Percentiles rank a stretch among this genome's conserved stretches.
phyloP scores from a whole-genome alignment of 2,329 filamentous ascomycete genomes.

The Aspergillus latus region DNA sequence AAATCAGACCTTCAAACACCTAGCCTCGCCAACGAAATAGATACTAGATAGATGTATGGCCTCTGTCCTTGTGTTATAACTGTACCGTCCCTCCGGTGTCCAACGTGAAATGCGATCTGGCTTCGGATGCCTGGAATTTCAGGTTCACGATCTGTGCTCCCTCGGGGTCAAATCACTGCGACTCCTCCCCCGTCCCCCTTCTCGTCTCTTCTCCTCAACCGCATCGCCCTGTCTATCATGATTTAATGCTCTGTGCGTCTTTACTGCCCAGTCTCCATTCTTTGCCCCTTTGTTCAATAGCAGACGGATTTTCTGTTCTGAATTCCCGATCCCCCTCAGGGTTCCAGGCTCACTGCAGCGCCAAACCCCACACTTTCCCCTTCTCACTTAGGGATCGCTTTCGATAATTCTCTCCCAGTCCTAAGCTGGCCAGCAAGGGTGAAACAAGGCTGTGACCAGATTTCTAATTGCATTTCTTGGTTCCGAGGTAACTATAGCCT shows the following conservation, averaged over 20 bases:
- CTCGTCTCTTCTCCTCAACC: slow-evolving; percentile 13
- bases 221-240: neutral
- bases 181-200: neutral
- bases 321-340: neutral
- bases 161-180: neutral
- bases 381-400: slow-evolving; percentile 16
- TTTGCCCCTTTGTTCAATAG: neutral
- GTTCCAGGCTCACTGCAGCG: slow-evolving; percentile 33
- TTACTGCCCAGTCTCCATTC: neutral
- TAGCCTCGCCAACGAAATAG: slow-evolving; percentile 8
- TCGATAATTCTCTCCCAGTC: slow-evolving; percentile 7
- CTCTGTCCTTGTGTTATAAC: neutral
- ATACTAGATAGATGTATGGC: neutral
- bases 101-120: neutral
- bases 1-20: slow-evolving; percentile 22
- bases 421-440: slow-evolving; percentile 21
- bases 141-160: slow-evolving; percentile 9
- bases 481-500: slow-evolving; percentile 1
- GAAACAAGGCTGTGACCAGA: neutral
- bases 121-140: slow-evolving; percentile 14
- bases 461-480: slow-evolving; percentile 1
- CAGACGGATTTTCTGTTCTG: slow-evolving; percentile 1
- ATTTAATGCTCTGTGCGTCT: slow-evolving; percentile 9
- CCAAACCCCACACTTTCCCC: slow-evolving; percentile 26
- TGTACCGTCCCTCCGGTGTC: neutral